A percentile compares a stretch with the other conserved stretches of the same genome.
phyloP scores from a whole-genome alignment of 1,284 basidiomycete species.

The Ustilago lituana region DNA sequence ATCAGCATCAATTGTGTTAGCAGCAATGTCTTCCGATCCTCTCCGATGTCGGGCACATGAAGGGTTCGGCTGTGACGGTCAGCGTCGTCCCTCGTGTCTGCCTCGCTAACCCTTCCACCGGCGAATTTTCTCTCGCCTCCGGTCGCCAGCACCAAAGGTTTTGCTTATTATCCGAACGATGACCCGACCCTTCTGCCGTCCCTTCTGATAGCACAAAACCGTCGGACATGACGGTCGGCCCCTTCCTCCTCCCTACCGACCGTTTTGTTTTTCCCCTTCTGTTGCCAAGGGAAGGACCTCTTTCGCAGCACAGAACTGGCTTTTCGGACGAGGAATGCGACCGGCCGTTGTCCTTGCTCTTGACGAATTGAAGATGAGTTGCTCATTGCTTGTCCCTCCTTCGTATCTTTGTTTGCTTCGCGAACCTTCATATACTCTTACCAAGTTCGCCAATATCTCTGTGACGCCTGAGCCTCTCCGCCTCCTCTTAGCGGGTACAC shows the following conservation, averaged over 20 bases:
- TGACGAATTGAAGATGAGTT: not conserved
- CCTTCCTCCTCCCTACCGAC: not conserved
- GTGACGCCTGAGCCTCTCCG: no score
- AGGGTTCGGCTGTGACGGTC: conserved; percentile 15
- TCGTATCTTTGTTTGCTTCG: not conserved
- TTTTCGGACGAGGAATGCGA: no score
- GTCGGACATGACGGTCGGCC: conserved; percentile 29
- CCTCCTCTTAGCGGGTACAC: no score
- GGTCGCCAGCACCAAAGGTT: no score
- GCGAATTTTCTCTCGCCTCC: conserved; percentile 10
- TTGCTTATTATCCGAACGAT: no score
- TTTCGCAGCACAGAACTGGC: conserved; percentile 2
- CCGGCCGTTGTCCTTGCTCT: not conserved
- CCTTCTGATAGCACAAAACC: conserved; percentile 11
- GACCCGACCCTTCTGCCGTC: no score
- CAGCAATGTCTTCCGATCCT: not conserved
- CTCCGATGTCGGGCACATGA: no score
- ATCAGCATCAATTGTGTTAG: not conserved
- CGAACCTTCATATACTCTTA: no score
- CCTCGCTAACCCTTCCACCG: not conserved
- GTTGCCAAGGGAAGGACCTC: not conserved
- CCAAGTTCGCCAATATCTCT: no score
- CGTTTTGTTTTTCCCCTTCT: no score
- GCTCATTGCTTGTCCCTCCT: not conserved
- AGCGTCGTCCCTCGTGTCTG: not conserved